phyloP scores from a whole-genome alignment of 2,329 filamentous ascomycete species.

The Monosporascus sp. region DNA sequence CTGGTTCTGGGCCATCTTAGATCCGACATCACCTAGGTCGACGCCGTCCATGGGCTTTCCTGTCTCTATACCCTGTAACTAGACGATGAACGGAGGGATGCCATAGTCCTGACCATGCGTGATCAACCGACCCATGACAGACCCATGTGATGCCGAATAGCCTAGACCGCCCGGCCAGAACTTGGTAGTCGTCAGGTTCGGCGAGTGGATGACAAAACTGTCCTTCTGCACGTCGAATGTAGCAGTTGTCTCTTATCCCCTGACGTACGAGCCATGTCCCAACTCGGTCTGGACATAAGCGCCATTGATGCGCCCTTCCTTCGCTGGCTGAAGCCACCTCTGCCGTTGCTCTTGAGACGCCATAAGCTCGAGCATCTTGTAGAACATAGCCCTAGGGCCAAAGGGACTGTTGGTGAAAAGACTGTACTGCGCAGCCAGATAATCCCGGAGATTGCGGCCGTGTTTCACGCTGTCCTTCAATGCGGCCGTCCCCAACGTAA shows the following conservation, averaged over 20 bases:
- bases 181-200: slow-evolving; percentile 22
- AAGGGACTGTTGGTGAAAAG: slow-evolving; percentile 12
- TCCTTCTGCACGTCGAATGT: slow-evolving; percentile 23
- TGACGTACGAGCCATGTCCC: slow-evolving; percentile 25
- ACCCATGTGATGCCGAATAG: slow-evolving; percentile 21
- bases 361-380: slow-evolving; percentile 10
- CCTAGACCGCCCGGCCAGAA: slow-evolving; percentile 27
- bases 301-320: slow-evolving; percentile 19
- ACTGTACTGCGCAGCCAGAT: slow-evolving; percentile 8
- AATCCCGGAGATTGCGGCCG: slow-evolving; percentile 19
- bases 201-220: slow-evolving; percentile 26
- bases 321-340: slow-evolving; percentile 9
- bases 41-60: slow-evolving; percentile 19
- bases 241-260: slow-evolving; percentile 27
- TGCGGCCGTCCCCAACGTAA: slow-evolving; percentile 17
- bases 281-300: slow-evolving; percentile 27
- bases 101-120: slow-evolving; percentile 22
- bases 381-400: slow-evolving; percentile 13
- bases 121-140: slow-evolving; percentile 26
- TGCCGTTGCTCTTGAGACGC: background rate
- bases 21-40: slow-evolving; percentile 24
- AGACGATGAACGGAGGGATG: slow-evolving; percentile 24
- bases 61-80: slow-evolving; percentile 22
- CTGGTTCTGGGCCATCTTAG: slow-evolving; percentile 19
- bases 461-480: slow-evolving; percentile 18